Base-by-base conservation (phyloP, 306 rosid species). In the Mimosa pudica region DNA sequence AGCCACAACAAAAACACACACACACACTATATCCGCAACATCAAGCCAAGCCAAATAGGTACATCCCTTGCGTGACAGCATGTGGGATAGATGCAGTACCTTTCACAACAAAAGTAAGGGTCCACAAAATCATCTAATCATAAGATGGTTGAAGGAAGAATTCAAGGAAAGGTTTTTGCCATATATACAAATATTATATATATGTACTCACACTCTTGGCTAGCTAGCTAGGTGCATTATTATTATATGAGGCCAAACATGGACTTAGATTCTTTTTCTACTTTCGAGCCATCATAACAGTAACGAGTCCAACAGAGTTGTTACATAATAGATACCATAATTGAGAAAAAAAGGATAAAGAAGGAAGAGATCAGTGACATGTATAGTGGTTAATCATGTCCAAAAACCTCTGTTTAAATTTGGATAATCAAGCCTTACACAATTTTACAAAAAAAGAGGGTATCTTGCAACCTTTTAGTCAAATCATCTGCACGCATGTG, bases 401-500 rank as follows among this genome's bases (percentile, higher is more conserved):
- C 17, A 77, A 77, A 80, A 83, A 32, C 62, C 24, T 55, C 0
- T 33, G 77, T 75, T 73, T 67, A 77, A 78, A 80, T 7, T 79
- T 6, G 41, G 60, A 75, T 32, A 71, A 48, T 38, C 42, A 38
- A 49, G 58, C 58, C 58, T 48, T 8, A 2, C 18, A 64, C 2
- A 63, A 38, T 38, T 38, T 38, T 71, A 61, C 5, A 14, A 5
- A 14, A 52, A 52, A 52, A 14, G 20, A n/a, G 46, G 35, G 30
- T 16, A 60, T 74, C 42, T 38, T 24, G 71, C 61, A 44, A 35
- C 7, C 8, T 65, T 61, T 61, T 62, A 64, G 85, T 80, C 85
- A 84, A 86, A 88, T 86, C 89, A 88, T 78, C n/a, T 64, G 20
- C 10, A 77, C 52, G 77, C 86, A 85, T 81, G 92, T 90, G 92